Base-by-base conservation (phyloP, 139 green algal genomes). In the Medakamo hakoo region DNA sequence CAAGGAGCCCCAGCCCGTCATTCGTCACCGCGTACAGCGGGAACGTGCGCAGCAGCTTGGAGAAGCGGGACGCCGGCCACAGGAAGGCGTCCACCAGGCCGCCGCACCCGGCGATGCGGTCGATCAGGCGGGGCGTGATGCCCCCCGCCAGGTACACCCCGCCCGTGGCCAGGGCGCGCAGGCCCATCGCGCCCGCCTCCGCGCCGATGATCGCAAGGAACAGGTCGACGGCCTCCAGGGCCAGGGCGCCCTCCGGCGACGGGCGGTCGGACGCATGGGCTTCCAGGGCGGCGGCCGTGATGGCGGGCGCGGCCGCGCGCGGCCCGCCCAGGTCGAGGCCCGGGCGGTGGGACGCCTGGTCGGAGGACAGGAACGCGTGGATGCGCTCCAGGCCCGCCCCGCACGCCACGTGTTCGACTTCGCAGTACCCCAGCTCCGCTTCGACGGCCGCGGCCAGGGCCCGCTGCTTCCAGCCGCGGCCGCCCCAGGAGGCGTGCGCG, bases 61-160 rank as follows among this genome's bases (percentile, higher is more conserved):
- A 57, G 68, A 81, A 85, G 25, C 74, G 63, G 16, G 68, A 81
- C 23, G 59, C 69, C 24, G 71, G 67, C 70, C 75, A 79, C 30
- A 90, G 61, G 64, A 90, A 93, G 16, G 79, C 79, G 29, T 90
- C 81, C 30, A 82, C 59, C 72, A 77, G 32, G 1, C 73, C 71
- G 9, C 80, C 81, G 0, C 55, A 62, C 58, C 73, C 58, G 22
- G 90, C 76, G 22, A 79, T 68, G 1, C 80, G 60, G 24, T 87
- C 61, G 30, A 77, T 58, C 76, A 79, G 72, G 55, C 29, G 3
- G 31, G 49, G 84, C 23, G 80, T 78, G 68, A 96, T 94, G 62
- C 89, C 89, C 23, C 88, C 88, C 30, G 81, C 84, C 56, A 95
- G 85, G 77, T 94, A 95, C 14, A 94, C 83, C 22, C 88, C 88